Percentiles rank a stretch among this genome's conserved stretches.
Conservation (phyloP, 169 alveolate species). For the Amoebophrya sp. region DNA sequence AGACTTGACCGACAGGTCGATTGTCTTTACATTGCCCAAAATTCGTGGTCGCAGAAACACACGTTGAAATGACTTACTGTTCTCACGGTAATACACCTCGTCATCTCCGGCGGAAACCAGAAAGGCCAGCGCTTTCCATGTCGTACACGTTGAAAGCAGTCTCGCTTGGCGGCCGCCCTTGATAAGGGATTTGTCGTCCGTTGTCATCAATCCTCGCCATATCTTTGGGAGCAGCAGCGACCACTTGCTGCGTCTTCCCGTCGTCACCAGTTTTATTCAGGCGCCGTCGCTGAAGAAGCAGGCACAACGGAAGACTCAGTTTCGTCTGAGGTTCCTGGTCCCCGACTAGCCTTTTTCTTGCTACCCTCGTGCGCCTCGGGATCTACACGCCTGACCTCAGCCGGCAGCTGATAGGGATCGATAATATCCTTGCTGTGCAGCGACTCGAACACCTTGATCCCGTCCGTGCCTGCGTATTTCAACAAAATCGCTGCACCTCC, state of each 20-base stretch:
- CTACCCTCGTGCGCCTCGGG: background rate
- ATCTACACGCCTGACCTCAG: background rate
- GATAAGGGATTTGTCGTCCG: background rate
- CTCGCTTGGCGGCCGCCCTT: background rate
- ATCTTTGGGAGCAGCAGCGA: background rate
- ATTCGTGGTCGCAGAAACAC: slow-evolving; percentile 45
- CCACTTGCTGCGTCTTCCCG: background rate
- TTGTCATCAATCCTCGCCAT: background rate
- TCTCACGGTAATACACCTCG: slow-evolving; percentile 48
- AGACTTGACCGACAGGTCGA: slow-evolving; percentile 32
- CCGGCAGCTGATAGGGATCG: background rate
- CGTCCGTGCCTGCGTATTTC: background rate
- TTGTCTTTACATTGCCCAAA: slow-evolving; percentile 36
- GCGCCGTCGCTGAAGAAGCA: background rate
- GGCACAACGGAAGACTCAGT: background rate
- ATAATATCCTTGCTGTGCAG: background rate
- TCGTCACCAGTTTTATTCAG: background rate
- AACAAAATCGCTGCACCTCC: background rate
- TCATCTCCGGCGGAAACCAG: slow-evolving; percentile 52
- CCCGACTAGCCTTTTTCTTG: background rate
- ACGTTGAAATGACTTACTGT: slow-evolving; percentile 42
- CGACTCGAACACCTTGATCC: background rate
- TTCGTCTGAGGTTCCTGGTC: background rate
- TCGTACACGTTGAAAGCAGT: background rate
- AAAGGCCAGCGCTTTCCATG: slow-evolving; percentile 39